Conservation (phyloP, 805 yeast genomes). For the Torulaspora delbrueckii region DNA sequence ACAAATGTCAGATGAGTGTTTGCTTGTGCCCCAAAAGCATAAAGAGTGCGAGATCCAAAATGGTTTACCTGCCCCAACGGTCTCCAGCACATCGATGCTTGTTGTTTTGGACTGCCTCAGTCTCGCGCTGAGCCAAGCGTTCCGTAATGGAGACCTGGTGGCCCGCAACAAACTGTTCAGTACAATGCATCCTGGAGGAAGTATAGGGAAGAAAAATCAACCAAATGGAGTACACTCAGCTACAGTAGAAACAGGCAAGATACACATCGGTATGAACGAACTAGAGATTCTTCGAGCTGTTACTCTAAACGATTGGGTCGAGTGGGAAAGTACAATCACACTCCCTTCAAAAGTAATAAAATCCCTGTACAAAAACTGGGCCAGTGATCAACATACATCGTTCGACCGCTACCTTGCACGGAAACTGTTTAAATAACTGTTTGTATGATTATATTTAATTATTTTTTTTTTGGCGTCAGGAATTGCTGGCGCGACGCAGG, state of each 20-base stretch:
- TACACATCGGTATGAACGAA: constrained; percentile 9
- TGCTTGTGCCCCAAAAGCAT: constrained; percentile 37
- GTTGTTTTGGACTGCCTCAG: constrained; percentile 75
- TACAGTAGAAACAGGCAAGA: constrained; percentile 2
- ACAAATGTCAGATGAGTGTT: constrained; percentile 35
- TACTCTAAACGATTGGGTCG: constrained; percentile 15
- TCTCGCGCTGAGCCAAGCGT: constrained; percentile 63
- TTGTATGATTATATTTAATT: not conserved
- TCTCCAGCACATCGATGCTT: constrained; percentile 71
- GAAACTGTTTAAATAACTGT: not conserved
- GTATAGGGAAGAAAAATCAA: constrained; percentile 51
- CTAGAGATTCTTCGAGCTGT: constrained; percentile 12
- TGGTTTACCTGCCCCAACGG: constrained; percentile 85
- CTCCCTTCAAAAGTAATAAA: constrained; percentile 6
- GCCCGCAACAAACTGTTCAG: constrained; percentile 56
- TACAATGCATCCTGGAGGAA: constrained; percentile 85
- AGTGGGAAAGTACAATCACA: not conserved
- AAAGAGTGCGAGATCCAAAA: constrained; percentile 56
- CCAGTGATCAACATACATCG: not conserved
- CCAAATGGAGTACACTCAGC: not conserved
- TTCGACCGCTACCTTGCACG: not conserved
- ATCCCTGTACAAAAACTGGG: constrained; percentile 1
- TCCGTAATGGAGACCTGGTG: constrained; percentile 49
- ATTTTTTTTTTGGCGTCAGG: not conserved
- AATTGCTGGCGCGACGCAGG: constrained; percentile 1